Evolutionary conservation across 345 rosid species (phyloP).

Genomic region (Garcia nutans): DNA sequence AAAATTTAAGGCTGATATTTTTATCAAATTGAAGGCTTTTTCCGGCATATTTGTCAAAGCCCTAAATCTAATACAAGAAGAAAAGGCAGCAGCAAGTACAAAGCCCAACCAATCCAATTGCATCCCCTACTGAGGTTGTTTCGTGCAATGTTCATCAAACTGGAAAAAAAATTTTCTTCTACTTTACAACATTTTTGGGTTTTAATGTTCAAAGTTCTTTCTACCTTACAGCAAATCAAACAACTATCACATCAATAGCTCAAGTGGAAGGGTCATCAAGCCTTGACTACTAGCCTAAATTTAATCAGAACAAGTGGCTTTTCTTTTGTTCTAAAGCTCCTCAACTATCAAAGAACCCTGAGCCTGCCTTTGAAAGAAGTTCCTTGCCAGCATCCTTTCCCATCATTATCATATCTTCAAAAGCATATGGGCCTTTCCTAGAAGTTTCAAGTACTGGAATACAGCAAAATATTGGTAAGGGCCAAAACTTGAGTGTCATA

Average conservation of each 20-base stretch:
- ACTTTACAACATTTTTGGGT: too few species aligned
- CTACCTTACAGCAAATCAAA: constrained; percentile 23
- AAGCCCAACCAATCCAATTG: too few species aligned
- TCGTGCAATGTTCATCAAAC: too few species aligned
- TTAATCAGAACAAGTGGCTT: not conserved
- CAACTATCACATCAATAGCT: constrained; percentile 10
- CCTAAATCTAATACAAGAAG: too few species aligned
- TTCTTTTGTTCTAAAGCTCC: not conserved
- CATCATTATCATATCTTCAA: constrained; percentile 75
- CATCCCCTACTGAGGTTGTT: too few species aligned
- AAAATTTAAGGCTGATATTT: too few species aligned
- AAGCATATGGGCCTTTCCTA: constrained; percentile 66
- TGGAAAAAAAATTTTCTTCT: too few species aligned
- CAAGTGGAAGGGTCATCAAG: constrained; percentile 12
- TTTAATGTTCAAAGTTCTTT: not conserved
- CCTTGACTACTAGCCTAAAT: constrained; percentile 5
- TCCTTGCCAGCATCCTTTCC: constrained; percentile 94
- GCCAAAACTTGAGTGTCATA: not conserved
- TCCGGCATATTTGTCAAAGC: too few species aligned
- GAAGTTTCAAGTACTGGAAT: constrained; percentile 88
- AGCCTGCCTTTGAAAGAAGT: constrained; percentile 78
- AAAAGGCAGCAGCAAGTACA: too few species aligned
- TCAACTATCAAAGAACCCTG: constrained; percentile 66
- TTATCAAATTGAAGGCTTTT: too few species aligned
- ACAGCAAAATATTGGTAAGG: constrained; percentile 17